Evolutionary conservation across 306 rosid genomes (phyloP).

Genomic region (Morella rubra): DNA sequence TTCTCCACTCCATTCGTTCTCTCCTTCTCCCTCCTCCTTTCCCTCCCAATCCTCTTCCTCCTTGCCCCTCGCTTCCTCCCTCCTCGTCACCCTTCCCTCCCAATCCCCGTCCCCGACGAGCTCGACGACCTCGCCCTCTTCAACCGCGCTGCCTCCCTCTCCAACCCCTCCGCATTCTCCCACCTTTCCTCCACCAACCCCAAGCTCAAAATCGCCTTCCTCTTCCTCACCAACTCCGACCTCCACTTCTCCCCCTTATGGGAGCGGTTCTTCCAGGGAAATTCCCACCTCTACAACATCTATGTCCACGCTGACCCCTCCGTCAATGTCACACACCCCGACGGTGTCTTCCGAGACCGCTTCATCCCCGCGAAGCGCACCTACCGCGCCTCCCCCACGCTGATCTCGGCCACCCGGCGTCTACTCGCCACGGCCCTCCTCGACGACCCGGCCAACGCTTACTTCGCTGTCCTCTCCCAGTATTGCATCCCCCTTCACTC

Average conservation of each 20-base stretch:
- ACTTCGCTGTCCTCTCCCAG: slow-evolving; percentile 78
- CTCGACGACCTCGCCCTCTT: slow-evolving; percentile 70
- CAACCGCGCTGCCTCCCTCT: slow-evolving; percentile 49
- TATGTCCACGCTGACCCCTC: slow-evolving; percentile 85
- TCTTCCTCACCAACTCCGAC: slow-evolving; percentile 86
- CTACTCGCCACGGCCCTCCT: slow-evolving; percentile 70
- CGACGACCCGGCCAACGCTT: slow-evolving; percentile 74
- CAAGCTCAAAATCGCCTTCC: slow-evolving; percentile 79
- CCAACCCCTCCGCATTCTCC: slow-evolving; percentile 50
- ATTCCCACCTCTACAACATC: slow-evolving; percentile 51
- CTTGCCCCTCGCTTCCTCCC: slow-evolving; percentile 66
- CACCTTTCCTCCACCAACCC: slow-evolving; percentile 65
- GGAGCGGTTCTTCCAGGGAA: slow-evolving; percentile 55
- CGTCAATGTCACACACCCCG: slow-evolving; percentile 66
- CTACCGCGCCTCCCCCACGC: slow-evolving; percentile 78
- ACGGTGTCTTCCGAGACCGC: slow-evolving; percentile 43
- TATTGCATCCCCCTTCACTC: slow-evolving; percentile 85
- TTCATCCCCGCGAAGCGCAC: slow-evolving; percentile 66
- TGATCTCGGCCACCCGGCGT: slow-evolving; percentile 95
- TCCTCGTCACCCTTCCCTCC: slow-evolving; percentile 36
- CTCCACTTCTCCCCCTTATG: slow-evolving; percentile 77
- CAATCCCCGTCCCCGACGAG: slow-evolving; percentile 66
- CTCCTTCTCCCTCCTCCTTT: slow-evolving; percentile 65
- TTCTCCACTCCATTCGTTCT: slow-evolving; percentile 62
- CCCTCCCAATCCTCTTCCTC: slow-evolving; percentile 69